A percentile compares a stretch with the other conserved stretches of the same genome.
Evolutionary conservation across 495 filamentous ascomycete genomes (phyloP).

Genomic region (Aspergillus incahuasiensis): DNA sequence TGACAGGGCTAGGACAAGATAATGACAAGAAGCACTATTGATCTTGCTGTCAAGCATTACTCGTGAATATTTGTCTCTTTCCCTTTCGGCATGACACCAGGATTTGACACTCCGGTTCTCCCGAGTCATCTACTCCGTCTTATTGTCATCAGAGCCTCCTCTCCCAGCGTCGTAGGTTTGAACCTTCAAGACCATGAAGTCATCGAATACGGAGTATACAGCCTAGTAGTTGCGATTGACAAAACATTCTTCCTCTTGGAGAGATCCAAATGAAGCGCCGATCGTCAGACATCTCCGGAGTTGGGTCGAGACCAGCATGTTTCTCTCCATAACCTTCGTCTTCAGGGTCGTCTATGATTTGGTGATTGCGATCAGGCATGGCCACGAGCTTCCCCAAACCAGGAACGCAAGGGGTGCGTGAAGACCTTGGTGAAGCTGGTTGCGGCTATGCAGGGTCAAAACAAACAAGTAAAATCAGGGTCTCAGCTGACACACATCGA

Average conservation of each 20-base stretch:
- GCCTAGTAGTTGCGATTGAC: background rate
- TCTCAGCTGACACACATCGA: background rate
- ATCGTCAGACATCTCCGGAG: background rate
- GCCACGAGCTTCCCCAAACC: conserved; percentile 23
- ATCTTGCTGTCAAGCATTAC: conserved; percentile 13
- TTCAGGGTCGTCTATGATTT: background rate
- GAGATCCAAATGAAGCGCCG: background rate
- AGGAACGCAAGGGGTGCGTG: conserved; percentile 18
- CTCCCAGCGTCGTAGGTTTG: background rate
- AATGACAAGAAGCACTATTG: conserved; percentile 17
- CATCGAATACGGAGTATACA: background rate
- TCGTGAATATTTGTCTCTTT: background rate
- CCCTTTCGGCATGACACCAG: background rate
- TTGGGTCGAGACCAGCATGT: background rate
- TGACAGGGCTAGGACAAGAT: conserved; percentile 8
- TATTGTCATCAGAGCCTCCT: background rate
- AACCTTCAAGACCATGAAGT: background rate
- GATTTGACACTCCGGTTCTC: background rate
- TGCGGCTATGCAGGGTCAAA: conserved; percentile 20
- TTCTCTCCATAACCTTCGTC: background rate
- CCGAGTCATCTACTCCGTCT: background rate
- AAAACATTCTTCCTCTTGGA: background rate
- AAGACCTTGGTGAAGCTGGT: conserved; percentile 13
- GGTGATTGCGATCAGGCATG: conserved; percentile 1
- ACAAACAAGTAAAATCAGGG: conserved; percentile 9